phyloP scores from a whole-genome alignment of 805 yeast genomes.

The Starmera amethionina region DNA sequence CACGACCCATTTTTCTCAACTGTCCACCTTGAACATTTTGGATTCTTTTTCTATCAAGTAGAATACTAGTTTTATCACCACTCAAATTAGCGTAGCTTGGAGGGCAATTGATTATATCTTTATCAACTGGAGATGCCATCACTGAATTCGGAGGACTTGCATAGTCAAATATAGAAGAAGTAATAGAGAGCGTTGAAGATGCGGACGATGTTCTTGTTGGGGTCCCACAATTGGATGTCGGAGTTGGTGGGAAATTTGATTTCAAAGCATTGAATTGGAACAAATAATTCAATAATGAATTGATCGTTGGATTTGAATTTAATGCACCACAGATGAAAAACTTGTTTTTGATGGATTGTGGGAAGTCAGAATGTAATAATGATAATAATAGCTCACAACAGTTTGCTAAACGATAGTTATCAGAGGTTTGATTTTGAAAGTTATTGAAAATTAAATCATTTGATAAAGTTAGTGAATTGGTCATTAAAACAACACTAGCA shows the following conservation, averaged over 20 bases:
- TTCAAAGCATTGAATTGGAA: conserved; percentile 4
- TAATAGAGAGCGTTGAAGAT: conserved; percentile 5
- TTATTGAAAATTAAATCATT: conserved; percentile 8
- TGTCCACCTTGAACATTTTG: no score
- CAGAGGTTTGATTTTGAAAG: conserved; percentile 18
- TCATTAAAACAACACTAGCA: conserved; percentile 39
- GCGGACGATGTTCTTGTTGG: conserved; percentile 11
- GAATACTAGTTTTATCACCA: no score
- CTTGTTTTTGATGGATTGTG: conserved; percentile 35
- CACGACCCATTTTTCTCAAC: no score
- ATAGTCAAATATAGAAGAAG: conserved; percentile 5
- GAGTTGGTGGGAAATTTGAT: conserved; percentile 13
- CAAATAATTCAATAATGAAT: conserved; percentile 11
- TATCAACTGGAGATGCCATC: conserved; percentile 3
- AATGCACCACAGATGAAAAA: conserved; percentile 24
- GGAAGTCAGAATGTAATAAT: conserved; percentile 15
- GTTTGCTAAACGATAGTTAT: conserved; percentile 10
- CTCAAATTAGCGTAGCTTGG: neutral
- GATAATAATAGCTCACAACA: conserved; percentile 14
- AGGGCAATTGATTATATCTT: conserved; percentile 1
- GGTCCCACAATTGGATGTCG: conserved; percentile 10
- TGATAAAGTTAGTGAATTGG: conserved; percentile 30
- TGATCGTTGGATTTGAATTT: conserved; percentile 6
- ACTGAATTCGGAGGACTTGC: conserved; percentile 7
- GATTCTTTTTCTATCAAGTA: conserved; percentile 7